These are phyloP conservation scores for Dryas alaskensis DNA, from an alignment of 306 rosid species.

Conservation along the genomic window DNA sequence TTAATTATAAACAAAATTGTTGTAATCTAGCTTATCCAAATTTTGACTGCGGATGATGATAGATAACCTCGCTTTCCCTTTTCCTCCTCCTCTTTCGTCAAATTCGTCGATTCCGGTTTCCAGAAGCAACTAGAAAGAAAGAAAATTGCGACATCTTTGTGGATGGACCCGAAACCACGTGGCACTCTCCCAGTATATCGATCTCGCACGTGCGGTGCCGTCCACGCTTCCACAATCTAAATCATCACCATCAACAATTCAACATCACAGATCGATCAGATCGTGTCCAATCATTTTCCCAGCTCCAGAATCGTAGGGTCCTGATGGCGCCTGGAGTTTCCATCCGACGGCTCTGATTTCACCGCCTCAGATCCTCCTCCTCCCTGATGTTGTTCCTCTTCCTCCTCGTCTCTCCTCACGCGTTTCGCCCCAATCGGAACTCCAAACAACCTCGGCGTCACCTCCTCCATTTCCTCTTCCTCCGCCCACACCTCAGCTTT, in stretches of 20 bases:
- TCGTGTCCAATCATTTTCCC: constrained; percentile 31
- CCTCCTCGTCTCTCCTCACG: constrained; percentile 46
- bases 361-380: constrained; percentile 29
- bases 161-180: neutral
- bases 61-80: too few species aligned
- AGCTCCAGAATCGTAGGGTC: constrained; percentile 61
- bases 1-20: too few species aligned
- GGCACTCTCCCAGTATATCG: neutral
- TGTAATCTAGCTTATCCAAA: too few species aligned
- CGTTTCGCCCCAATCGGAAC: constrained; percentile 81
- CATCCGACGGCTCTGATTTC: constrained; percentile 65
- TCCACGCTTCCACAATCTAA: neutral
- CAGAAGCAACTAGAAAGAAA: neutral
- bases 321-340: constrained; percentile 41
- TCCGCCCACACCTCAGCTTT: constrained; percentile 4
- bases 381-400: constrained; percentile 30
- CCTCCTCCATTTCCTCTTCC: constrained; percentile 1
- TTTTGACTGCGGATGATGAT: too few species aligned
- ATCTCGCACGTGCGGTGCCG: neutral
- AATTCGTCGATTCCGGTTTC: neutral
- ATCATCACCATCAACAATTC: neutral
- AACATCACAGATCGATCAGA: neutral
- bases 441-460: constrained; percentile 68
- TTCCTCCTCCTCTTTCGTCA: too few species aligned
- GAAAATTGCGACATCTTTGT: neutral